Evolutionary conservation across 176 grass and related monocot species (phyloP).

Genomic region (Microstegium vimineum): DNA sequence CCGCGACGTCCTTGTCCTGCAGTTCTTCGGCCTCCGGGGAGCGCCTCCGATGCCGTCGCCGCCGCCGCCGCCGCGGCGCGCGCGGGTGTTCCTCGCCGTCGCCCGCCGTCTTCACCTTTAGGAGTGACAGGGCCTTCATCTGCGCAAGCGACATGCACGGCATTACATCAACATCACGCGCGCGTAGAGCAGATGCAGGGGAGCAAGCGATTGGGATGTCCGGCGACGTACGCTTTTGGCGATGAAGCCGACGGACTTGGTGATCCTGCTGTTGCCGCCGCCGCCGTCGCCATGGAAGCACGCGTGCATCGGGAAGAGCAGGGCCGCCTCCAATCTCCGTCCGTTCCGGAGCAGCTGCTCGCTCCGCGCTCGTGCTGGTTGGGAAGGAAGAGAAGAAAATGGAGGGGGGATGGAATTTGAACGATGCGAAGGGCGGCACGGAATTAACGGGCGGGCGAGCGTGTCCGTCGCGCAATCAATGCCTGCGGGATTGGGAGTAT

Average conservation of each 20-base stretch:
- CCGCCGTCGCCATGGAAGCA: slow-evolving; percentile 43
- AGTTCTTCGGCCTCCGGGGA: slow-evolving; percentile 7
- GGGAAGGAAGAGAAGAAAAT: background rate
- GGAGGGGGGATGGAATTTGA: background rate
- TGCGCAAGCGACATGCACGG: background rate
- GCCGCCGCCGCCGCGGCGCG: background rate
- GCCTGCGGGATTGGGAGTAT: slow-evolving; percentile 3
- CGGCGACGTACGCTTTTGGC: slow-evolving; percentile 30
- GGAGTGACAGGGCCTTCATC: slow-evolving; percentile 45
- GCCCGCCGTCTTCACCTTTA: slow-evolving; percentile 30
- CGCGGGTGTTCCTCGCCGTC: background rate
- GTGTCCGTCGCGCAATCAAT: slow-evolving; percentile 34
- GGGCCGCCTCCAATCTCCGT: background rate
- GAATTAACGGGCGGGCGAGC: slow-evolving; percentile 47
- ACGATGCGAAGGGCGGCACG: slow-evolving; percentile 23
- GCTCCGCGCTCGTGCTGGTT: background rate
- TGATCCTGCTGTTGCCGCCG: background rate
- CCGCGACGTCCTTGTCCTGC: slow-evolving; percentile 8
- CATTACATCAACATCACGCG: background rate
- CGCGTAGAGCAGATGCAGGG: background rate
- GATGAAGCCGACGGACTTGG: slow-evolving; percentile 32
- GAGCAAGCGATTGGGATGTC: background rate
- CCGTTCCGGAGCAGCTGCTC: background rate
- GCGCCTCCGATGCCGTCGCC: background rate
- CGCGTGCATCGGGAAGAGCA: slow-evolving; percentile 36